Conservation (phyloP, 2,329 filamentous ascomycete genomes). For the Sordariomycetes sp. region DNA sequence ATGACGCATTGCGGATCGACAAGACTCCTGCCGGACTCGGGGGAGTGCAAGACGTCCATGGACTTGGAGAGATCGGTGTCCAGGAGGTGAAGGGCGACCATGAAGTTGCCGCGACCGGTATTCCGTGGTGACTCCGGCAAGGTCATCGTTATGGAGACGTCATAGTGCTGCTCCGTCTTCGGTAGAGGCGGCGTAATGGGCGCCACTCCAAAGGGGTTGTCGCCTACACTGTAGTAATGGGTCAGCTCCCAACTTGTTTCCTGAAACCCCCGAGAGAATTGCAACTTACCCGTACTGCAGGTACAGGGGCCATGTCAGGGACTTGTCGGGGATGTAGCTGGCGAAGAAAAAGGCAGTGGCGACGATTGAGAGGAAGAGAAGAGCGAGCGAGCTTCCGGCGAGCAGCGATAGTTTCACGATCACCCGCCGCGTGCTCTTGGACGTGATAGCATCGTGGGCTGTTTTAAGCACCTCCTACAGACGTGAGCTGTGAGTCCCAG, state of each 20-base stretch:
- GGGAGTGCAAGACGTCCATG: constrained; percentile 8
- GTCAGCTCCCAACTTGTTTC: not conserved
- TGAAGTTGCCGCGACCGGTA: constrained; percentile 77
- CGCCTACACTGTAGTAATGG: constrained; percentile 20
- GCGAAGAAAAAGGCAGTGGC: constrained; percentile 44
- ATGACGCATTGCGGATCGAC: constrained; percentile 33
- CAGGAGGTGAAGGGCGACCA: constrained; percentile 71
- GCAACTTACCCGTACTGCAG: constrained; percentile 45
- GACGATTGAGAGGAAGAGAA: constrained; percentile 36
- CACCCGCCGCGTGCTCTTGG: constrained; percentile 37
- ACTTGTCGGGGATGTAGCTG: constrained; percentile 44
- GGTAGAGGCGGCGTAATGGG: constrained; percentile 39
- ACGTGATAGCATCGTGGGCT: constrained; percentile 25
- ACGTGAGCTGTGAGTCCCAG: not conserved
- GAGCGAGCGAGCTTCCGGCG: constrained; percentile 25
- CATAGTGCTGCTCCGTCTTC: constrained; percentile 69
- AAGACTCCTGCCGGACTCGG: constrained; percentile 12
- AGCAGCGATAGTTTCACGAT: constrained; percentile 37
- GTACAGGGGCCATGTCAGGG: constrained; percentile 40
- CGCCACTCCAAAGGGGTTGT: constrained; percentile 42
- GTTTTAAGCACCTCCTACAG: not conserved
- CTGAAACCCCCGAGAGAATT: not conserved
- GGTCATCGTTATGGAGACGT: constrained; percentile 63
- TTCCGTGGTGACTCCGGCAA: constrained; percentile 74
- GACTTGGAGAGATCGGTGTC: constrained; percentile 21